A percentile compares a stretch with the other conserved stretches of the same genome.
These are phyloP conservation scores for Nannochloropsis oceanica DNA, from an alignment of 108 stramenopile genomes.

Conservation along the genomic window DNA sequence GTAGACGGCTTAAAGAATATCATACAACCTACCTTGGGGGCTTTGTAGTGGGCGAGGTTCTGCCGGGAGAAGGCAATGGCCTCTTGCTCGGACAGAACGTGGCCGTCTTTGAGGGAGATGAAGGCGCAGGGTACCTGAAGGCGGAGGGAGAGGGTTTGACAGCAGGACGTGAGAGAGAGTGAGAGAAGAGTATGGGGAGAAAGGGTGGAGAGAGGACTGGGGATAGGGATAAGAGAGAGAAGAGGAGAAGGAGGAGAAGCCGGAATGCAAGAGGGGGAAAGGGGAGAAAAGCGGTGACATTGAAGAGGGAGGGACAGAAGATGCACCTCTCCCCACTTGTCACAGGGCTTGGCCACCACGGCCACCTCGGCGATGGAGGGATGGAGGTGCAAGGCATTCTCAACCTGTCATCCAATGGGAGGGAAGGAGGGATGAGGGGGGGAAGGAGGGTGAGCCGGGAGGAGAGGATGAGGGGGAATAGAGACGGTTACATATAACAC, in stretches of 20 bases:
- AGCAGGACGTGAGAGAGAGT: background rate
- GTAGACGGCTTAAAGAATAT: background rate
- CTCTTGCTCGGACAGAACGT: background rate
- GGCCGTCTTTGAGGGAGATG: background rate
- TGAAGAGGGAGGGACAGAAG: slow-evolving; percentile 3
- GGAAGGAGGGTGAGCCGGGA: background rate
- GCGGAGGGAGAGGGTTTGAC: background rate
- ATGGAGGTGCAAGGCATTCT: slow-evolving; percentile 20
- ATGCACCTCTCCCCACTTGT: slow-evolving; percentile 23
- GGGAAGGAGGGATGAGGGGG: background rate
- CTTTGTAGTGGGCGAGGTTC: slow-evolving; percentile 13
- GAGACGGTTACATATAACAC: too few relatives aligned
- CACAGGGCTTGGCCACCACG: slow-evolving; percentile 25
- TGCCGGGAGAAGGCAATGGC: background rate
- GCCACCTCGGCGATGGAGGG: slow-evolving; percentile 18
- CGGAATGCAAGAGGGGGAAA: background rate
- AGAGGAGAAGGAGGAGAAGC: background rate
- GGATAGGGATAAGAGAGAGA: background rate
- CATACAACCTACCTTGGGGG: background rate
- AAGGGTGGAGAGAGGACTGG: background rate
- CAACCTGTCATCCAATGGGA: background rate
- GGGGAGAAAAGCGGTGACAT: background rate
- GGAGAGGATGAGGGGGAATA: background rate
- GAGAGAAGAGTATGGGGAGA: background rate
- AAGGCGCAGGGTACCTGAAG: background rate